A percentile compares a stretch with the other conserved stretches of the same genome.
These are phyloP conservation scores for Chytriomyces sp. DNA, from an alignment of 192 early-diverging fungal species.

Conservation along the genomic window DNA sequence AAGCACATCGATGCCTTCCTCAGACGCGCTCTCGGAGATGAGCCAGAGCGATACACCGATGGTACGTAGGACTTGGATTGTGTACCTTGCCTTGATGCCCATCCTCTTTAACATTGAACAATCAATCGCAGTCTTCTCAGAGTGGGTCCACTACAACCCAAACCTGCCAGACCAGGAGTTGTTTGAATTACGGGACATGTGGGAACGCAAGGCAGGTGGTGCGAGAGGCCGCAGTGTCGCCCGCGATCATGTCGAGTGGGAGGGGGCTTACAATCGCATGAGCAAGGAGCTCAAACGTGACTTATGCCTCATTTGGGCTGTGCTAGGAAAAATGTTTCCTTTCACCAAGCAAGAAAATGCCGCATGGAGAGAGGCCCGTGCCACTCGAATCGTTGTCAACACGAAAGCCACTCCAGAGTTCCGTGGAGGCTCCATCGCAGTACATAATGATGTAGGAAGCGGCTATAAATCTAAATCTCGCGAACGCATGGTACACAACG, in stretches of 20 bases:
- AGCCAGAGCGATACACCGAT: slow-evolving; percentile 28
- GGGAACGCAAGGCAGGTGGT: slow-evolving; percentile 27
- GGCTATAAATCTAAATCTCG: too few relatives aligned
- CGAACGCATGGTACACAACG: too few relatives aligned
- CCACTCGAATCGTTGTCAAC: not conserved
- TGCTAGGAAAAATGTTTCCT: slow-evolving; percentile 27
- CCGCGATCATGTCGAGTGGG: slow-evolving; percentile 25
- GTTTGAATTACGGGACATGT: slow-evolving; percentile 22
- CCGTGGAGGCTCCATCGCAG: not conserved
- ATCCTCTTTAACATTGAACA: not conserved
- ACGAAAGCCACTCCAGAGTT: too few relatives aligned
- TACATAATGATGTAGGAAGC: not conserved
- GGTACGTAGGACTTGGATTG: not conserved
- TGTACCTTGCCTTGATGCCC: not conserved
- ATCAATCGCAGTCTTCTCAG: slow-evolving; percentile 6
- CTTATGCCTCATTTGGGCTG: slow-evolving; percentile 21
- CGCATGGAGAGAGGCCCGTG: slow-evolving; percentile 20
- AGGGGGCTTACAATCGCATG: slow-evolving; percentile 16
- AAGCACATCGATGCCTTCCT: slow-evolving; percentile 29
- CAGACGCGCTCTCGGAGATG: slow-evolving; percentile 14
- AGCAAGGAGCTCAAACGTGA: slow-evolving; percentile 23
- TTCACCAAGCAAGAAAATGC: slow-evolving; percentile 32
- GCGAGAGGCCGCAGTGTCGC: slow-evolving; percentile 14
- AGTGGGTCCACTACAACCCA: slow-evolving; percentile 26
- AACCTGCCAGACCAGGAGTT: slow-evolving; percentile 1